Percentiles rank a stretch among this genome's conserved stretches.
These are phyloP conservation scores for Crataegus laevigata DNA, from an alignment of 306 rosid genomes.

Conservation along the genomic window DNA sequence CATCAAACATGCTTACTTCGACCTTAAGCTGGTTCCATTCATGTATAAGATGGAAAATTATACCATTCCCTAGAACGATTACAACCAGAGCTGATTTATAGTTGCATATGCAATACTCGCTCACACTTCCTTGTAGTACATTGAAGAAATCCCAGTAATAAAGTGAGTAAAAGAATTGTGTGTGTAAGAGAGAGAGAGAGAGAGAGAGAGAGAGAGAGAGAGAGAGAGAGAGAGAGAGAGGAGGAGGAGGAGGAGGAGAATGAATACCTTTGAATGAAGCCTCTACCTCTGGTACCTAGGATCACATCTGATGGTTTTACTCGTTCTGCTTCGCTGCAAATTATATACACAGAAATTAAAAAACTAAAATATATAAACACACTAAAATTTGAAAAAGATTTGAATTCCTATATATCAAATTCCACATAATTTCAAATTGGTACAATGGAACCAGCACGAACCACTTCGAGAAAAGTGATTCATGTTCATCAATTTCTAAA, in stretches of 20 bases:
- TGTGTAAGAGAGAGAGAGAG: neutral
- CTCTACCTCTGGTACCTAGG: conserved; percentile 68
- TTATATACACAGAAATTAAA: neutral
- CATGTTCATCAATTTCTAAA: too few relatives aligned
- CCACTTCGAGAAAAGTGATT: too few relatives aligned
- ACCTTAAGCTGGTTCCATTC: neutral
- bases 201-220: neutral
- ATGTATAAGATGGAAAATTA: neutral
- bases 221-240: neutral
- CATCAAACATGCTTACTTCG: neutral
- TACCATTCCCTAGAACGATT: conserved; percentile 81
- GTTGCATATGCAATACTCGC: conserved; percentile 67
- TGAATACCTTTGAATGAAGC: conserved; percentile 54
- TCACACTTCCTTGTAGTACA: conserved; percentile 80
- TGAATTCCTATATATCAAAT: too few relatives aligned
- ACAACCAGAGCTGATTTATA: conserved; percentile 77
- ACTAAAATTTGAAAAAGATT: too few relatives aligned
- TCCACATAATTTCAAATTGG: too few relatives aligned
- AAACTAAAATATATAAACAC: too few relatives aligned
- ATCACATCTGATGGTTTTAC: conserved; percentile 64
- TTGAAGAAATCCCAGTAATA: conserved; percentile 32
- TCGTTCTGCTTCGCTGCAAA: conserved; percentile 66
- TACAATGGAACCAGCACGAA: too few relatives aligned
- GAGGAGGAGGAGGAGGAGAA: too few relatives aligned
- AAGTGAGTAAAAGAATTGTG: neutral